Evolutionary conservation across 2,329 filamentous ascomycete genomes (phyloP).

Genomic region (Myriangium duriaei): DNA sequence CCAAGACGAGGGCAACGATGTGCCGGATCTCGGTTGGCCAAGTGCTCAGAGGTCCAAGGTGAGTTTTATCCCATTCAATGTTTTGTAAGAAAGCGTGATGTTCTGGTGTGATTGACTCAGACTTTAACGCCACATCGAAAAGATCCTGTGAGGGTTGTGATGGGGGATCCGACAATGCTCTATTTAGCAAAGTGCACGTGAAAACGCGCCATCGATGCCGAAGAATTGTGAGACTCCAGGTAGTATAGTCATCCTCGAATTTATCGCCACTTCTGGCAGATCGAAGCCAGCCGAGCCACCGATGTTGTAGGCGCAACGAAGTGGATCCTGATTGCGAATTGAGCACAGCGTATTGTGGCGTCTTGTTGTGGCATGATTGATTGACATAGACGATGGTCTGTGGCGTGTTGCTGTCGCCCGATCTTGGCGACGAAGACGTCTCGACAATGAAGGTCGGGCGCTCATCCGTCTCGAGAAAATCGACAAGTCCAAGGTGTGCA

Average conservation of each 20-base stretch:
- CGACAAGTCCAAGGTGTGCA: neutral
- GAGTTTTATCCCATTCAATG: conserved; percentile 8
- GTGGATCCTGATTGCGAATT: neutral
- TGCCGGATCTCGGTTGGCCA: conserved; percentile 9
- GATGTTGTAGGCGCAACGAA: neutral
- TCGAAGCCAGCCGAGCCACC: neutral
- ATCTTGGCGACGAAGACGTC: neutral
- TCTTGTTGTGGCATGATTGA: neutral
- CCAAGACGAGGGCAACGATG: conserved; percentile 3
- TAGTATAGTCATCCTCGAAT: neutral
- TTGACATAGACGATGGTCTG: neutral
- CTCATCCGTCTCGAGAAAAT: neutral
- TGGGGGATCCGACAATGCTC: neutral
- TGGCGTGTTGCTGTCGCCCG: neutral
- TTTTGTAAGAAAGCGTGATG: conserved; percentile 3
- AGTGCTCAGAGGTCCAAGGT: conserved; percentile 7
- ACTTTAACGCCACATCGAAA: conserved; percentile 1
- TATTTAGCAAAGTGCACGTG: neutral
- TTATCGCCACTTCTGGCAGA: neutral
- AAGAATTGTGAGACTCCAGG: neutral
- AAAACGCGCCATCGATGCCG: conserved; percentile 6
- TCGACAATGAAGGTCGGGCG: neutral
- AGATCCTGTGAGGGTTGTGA: neutral
- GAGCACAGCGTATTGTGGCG: neutral
- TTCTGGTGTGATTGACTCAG: neutral